phyloP scores from a whole-genome alignment of 2,329 filamentous ascomycete species.

The Aspergillus sp. region DNA sequence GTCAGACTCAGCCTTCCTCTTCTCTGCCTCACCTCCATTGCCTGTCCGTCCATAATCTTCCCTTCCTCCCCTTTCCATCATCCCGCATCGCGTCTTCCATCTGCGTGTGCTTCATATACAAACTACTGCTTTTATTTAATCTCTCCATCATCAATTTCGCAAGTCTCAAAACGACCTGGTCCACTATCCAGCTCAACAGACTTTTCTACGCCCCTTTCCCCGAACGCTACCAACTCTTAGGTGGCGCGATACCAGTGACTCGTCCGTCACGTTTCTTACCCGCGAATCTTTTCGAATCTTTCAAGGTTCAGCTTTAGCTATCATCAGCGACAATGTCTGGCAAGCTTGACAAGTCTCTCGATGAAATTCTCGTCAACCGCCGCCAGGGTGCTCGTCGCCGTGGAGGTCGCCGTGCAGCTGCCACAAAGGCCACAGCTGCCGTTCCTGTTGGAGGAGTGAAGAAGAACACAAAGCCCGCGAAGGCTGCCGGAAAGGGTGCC shows the following conservation, averaged over 20 bases:
- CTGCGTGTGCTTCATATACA: conserved; percentile 3
- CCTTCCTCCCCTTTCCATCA: conserved; percentile 9
- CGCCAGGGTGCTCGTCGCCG: conserved; percentile 50
- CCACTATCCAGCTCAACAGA: conserved; percentile 1
- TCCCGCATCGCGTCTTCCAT: conserved; percentile 12
- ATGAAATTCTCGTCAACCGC: conserved; percentile 87
- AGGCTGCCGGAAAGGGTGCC: conserved; percentile 45
- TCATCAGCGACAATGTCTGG: conserved; percentile 64
- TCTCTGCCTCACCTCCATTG: conserved; percentile 8
- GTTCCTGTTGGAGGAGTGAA: conserved; percentile 63
- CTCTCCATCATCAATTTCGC: background rate
- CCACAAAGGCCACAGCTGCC: conserved; percentile 61
- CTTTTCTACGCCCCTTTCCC: conserved; percentile 3
- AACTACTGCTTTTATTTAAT: background rate
- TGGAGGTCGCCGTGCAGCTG: conserved; percentile 41
- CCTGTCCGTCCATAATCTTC: conserved; percentile 7
- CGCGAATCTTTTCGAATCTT: conserved; percentile 1
- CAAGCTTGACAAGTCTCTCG: conserved; percentile 95
- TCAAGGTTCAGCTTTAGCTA: no score
- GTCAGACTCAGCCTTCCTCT: conserved; percentile 8
- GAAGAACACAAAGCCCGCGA: conserved; percentile 60
- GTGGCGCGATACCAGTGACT: conserved; percentile 4
- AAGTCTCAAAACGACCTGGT: background rate
- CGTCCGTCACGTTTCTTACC: conserved; percentile 5
- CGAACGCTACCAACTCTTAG: conserved; percentile 3